Conservation (phyloP, 208 protist genomes). For the Leptomonas pyrrhocoris region DNA sequence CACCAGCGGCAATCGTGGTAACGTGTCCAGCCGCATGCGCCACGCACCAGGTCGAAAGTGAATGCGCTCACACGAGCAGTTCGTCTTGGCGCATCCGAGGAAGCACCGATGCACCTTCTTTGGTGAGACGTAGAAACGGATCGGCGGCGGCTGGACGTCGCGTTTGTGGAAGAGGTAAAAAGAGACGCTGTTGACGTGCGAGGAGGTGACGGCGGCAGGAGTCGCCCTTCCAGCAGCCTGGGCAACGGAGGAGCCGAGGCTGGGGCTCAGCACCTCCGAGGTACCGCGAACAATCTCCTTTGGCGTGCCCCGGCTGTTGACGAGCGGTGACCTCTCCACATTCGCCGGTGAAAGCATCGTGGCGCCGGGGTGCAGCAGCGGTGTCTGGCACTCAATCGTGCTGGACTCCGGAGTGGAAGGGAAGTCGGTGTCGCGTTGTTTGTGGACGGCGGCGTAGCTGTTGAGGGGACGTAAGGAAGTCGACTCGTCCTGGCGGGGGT, state of each 20-base stretch:
- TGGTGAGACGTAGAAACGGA: slow-evolving; percentile 67
- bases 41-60: slow-evolving; percentile 59
- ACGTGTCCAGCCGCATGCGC: slow-evolving; percentile 66
- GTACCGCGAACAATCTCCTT: slow-evolving; percentile 19
- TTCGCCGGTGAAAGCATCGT: slow-evolving; percentile 3
- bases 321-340: slow-evolving; percentile 7
- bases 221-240: background rate
- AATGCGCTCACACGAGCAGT: slow-evolving; percentile 62
- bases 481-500: slow-evolving; percentile 21
- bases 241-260: slow-evolving; percentile 15
- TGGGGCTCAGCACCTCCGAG: slow-evolving; percentile 7
- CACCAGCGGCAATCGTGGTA: slow-evolving; percentile 35
- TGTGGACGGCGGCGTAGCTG: slow-evolving; percentile 8
- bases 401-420: slow-evolving; percentile 7
- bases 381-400: background rate
- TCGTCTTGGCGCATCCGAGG: slow-evolving; percentile 45
- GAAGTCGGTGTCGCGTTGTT: background rate
- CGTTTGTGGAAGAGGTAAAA: slow-evolving; percentile 76
- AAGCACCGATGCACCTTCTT: slow-evolving; percentile 80
- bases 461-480: slow-evolving; percentile 1
- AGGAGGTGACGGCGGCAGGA: background rate
- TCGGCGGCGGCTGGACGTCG: slow-evolving; percentile 68
- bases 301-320: slow-evolving; percentile 1
- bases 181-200: slow-evolving; percentile 4
- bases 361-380: background rate